A percentile compares a stretch with the other conserved stretches of the same genome.
These are phyloP conservation scores for Sporothrix dimorphospora DNA, from an alignment of 2,329 filamentous ascomycete genomes.

Conservation along the genomic window DNA sequence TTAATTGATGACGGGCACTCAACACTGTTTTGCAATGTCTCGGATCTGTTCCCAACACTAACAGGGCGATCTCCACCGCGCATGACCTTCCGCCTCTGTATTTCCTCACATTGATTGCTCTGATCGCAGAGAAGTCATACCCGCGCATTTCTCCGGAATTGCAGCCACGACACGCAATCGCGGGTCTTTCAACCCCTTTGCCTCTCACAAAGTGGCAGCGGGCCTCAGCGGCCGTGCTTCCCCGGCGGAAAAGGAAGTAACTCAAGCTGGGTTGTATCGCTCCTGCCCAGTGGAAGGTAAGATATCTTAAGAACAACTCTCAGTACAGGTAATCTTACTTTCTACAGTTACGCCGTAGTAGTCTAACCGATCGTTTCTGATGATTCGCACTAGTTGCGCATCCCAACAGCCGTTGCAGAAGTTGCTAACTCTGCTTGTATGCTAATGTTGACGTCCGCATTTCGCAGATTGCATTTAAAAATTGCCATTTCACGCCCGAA, in stretches of 20 bases:
- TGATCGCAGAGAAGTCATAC: not conserved
- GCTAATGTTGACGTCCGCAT: not conserved
- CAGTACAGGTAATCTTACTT: not conserved
- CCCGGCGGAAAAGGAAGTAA: not conserved
- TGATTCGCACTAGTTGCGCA: slow-evolving; percentile 5
- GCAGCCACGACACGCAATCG: not conserved
- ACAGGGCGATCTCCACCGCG: not conserved
- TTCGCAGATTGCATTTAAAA: not conserved
- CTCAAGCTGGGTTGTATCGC: not conserved
- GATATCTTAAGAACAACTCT: too few species aligned
- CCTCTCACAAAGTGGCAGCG: not conserved
- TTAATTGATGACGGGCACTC: not conserved
- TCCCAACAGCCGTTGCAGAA: not conserved
- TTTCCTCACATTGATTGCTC: slow-evolving; percentile 9
- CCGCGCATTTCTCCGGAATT: slow-evolving; percentile 9
- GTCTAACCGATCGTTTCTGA: not conserved
- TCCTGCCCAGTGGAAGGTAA: not conserved
- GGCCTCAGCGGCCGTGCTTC: not conserved
- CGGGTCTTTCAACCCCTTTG: not conserved
- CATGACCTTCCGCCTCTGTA: not conserved
- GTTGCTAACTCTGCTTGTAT: not conserved
- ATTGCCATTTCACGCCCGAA: too few species aligned
- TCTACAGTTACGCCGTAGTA: not conserved
- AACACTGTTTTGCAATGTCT: not conserved
- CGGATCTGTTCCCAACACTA: not conserved